phyloP scores from a whole-genome alignment of 2,329 filamentous ascomycete genomes.

The Fusarium continuum region DNA sequence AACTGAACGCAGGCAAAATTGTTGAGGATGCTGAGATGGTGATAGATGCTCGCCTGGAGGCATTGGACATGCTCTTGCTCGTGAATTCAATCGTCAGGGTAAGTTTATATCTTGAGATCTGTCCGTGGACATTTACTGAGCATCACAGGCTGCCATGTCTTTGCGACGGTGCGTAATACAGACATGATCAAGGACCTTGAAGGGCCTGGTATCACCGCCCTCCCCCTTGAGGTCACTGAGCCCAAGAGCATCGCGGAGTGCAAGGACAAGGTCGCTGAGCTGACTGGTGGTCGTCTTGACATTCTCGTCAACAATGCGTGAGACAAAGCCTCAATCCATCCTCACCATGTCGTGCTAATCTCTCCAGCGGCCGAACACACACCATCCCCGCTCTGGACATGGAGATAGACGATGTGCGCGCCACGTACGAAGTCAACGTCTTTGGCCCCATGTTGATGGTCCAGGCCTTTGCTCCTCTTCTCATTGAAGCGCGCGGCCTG shows the following conservation, averaged over 20 bases:
- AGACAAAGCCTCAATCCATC: slow-evolving; percentile 17
- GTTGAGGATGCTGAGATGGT: not conserved
- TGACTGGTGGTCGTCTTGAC: slow-evolving; percentile 64
- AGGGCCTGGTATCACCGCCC: slow-evolving; percentile 57
- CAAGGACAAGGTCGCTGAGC: slow-evolving; percentile 55
- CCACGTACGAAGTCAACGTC: slow-evolving; percentile 66
- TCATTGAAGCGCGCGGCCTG: slow-evolving; percentile 60
- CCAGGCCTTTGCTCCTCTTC: slow-evolving; percentile 58
- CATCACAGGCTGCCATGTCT: slow-evolving; percentile 55
- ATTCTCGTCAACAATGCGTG: slow-evolving; percentile 70
- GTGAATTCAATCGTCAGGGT: slow-evolving; percentile 64
- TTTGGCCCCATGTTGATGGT: slow-evolving; percentile 67
- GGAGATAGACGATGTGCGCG: slow-evolving; percentile 60
- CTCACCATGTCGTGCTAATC: not conserved
- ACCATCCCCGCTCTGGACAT: slow-evolving; percentile 63
- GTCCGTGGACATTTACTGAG: not conserved
- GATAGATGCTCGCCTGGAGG: slow-evolving; percentile 66
- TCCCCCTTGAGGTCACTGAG: slow-evolving; percentile 64
- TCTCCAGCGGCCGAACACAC: slow-evolving; percentile 59
- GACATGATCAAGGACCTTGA: slow-evolving; percentile 58
- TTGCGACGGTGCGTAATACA: slow-evolving; percentile 63
- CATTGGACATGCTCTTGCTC: slow-evolving; percentile 63
- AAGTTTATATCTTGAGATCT: rapidly evolving
- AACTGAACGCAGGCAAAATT: not conserved
- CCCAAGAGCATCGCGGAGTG: slow-evolving; percentile 60